Evolutionary conservation across 495 filamentous ascomycete species (phyloP).

Genomic region (Trichoderma gamsii): DNA sequence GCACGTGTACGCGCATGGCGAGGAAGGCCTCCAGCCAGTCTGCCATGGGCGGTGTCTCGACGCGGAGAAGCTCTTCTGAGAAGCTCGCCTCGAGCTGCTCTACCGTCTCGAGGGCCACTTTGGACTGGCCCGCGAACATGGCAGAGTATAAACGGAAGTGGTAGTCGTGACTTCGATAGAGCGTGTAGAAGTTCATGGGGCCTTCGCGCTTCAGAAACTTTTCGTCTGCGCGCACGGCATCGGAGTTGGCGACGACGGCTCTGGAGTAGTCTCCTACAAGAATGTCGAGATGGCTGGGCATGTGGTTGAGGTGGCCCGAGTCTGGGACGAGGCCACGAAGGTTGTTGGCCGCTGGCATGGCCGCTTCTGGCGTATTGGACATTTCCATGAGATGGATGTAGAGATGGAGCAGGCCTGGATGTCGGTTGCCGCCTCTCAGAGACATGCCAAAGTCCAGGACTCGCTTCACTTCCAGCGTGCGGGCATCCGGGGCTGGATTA

Average conservation of each 20-base stretch:
- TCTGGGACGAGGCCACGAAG: constrained; percentile 59
- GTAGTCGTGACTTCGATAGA: constrained; percentile 61
- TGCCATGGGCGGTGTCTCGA: constrained; percentile 62
- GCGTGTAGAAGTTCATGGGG: constrained; percentile 57
- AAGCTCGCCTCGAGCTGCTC: constrained; percentile 46
- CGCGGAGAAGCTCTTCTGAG: constrained; percentile 52
- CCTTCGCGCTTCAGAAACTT: constrained; percentile 48
- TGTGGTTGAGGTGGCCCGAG: constrained; percentile 65
- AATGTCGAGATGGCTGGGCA: constrained; percentile 65
- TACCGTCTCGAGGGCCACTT: constrained; percentile 51
- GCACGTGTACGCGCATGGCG: constrained; percentile 54
- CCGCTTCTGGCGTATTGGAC: constrained; percentile 55
- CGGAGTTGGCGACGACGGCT: constrained; percentile 54
- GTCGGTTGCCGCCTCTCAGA: constrained; percentile 33
- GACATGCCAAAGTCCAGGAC: constrained; percentile 50
- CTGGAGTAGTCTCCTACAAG: constrained; percentile 60
- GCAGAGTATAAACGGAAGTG: constrained; percentile 66
- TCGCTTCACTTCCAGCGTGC: constrained; percentile 50
- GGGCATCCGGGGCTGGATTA: constrained; percentile 45
- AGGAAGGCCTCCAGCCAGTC: constrained; percentile 66
- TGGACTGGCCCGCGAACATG: constrained; percentile 59
- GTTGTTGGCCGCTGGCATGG: constrained; percentile 49
- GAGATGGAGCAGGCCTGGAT: constrained; percentile 61
- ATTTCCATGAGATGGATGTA: constrained; percentile 75
- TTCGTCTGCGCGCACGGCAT: constrained; percentile 58